Evolutionary conservation across 306 rosid genomes (phyloP), one percentile per base, ranked within the genome.

Genomic region (Sicyos baderoa): DNA sequence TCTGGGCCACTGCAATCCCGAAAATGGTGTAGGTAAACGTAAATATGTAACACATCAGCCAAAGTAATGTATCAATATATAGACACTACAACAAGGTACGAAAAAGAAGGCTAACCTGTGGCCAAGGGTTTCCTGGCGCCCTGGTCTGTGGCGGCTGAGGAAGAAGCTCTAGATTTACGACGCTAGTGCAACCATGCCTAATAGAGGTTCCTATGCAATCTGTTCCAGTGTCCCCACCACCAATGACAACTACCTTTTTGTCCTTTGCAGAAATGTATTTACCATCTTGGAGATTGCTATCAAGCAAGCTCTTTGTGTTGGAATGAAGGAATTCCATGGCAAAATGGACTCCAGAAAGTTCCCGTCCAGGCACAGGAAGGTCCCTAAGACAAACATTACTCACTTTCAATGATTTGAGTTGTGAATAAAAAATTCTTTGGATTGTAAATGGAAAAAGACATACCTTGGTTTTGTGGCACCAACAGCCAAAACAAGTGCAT

Each of bases 151-250:
- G 96, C 23, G 96, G 99, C 82, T 82, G 71, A 12, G 99, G 90
- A 69, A 94, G 96, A 72, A 90, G 90, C 74, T 94, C 99, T 17
- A 88, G 77, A 73, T 82, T 79, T 29, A 78, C 66, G 1, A 90
- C 14, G 40, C 76, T 60, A 45, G 74, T 85, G 81, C 99, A 94
- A 56, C 99, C 99, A 79, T 94, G 99, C 13, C 99, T 86, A 49
- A 94, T 76, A 32, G 99, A 94, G 59, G 99, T 94, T 47, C 97
- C 99, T 1, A 94, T 86, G 89, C 99, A 94, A 83, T 94, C 99
- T 13, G 99, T 94, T 65, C 99, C 99, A 9, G 99, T 94, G 86
- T 94, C 99, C 75, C 99, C 99, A 9, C 99, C 99, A 58, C 99
- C 99, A 63, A 94, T 90, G 74, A 94, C 96, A 23, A 94, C 96